phyloP scores from a whole-genome alignment of 352 stramenopile species.

The Globisporangium carolinianum region DNA sequence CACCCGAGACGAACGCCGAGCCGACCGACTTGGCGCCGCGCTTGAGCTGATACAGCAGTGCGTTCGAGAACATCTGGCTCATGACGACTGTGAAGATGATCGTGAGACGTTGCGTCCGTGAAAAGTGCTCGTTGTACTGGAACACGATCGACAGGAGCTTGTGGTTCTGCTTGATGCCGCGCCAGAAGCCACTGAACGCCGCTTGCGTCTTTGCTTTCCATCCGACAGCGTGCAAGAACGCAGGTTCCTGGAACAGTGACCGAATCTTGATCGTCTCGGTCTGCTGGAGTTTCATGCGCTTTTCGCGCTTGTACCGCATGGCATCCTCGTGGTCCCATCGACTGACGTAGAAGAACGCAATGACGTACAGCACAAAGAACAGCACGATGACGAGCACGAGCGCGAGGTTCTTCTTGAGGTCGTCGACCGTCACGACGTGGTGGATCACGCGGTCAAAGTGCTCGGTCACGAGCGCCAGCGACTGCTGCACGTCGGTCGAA shows the following conservation, averaged over 20 bases:
- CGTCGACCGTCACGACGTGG: constrained; percentile 43
- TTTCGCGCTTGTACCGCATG: constrained; percentile 24
- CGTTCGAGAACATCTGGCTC: constrained; percentile 70
- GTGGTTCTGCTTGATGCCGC: constrained; percentile 53
- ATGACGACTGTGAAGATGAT: constrained; percentile 66
- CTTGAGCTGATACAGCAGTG: constrained; percentile 49
- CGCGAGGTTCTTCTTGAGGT: constrained; percentile 51
- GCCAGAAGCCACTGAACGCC: constrained; percentile 31
- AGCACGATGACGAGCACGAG: constrained; percentile 40
- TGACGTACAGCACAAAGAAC: constrained; percentile 49
- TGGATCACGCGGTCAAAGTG: constrained; percentile 59
- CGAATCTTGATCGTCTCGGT: constrained; percentile 46
- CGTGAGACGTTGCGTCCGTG: constrained; percentile 49
- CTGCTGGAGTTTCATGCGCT: constrained; percentile 25
- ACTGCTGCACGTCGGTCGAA: constrained; percentile 53
- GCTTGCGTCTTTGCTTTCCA: constrained; percentile 37
- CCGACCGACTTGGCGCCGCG: constrained; percentile 36
- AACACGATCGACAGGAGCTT: constrained; percentile 66
- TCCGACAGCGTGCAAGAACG: constrained; percentile 42
- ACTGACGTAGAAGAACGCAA: constrained; percentile 51
- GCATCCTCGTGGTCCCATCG: constrained; percentile 51
- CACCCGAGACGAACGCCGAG: constrained; percentile 41
- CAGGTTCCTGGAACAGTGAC: constrained; percentile 56
- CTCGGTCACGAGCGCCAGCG: constrained; percentile 39
- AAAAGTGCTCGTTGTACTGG: constrained; percentile 69